Evolutionary conservation across 2,329 filamentous ascomycete species (phyloP), one percentile per base, ranked within the genome.

Genomic region (Aspergillaceae sp.): DNA sequence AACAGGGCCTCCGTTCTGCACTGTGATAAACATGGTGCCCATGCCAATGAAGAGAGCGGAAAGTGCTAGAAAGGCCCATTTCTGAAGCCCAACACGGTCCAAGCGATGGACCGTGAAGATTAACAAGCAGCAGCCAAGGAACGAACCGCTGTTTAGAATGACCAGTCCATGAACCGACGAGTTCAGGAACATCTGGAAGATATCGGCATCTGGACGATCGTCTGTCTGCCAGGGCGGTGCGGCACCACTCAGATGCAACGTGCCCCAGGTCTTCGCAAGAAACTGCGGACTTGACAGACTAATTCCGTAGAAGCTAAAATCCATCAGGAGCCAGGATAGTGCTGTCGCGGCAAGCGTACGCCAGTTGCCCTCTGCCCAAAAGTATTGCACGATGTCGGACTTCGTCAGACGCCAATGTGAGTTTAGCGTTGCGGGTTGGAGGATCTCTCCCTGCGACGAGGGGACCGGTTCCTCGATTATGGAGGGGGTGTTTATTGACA

Each of bases 281-380:
- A 67, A 69, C 42, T 69, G 66, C 2, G 68, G 67, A 29, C 59
- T 68, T 0, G 67, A 69, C 4, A 79, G 65, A 3, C 73, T 73
- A 46, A 79, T 74, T 2, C 76, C 77, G 49, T 78, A 79, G 51
- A 79, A 79, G 9, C 74, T 74, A n/a, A 79, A 69, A 46, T 80
- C 77, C 7, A 80, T 65, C 4, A 77, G 69, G 32, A 78, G 71
- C 76, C 76, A 79, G 19, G 72, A 70, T 28, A 72, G 59, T 1
- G 74, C 68, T 1, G 74, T 76, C n/a, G 65, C 66, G 8, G 63
- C 59, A n/a, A 72, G 53, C 8, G 63, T 66, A 33, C 62, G 62
- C 68, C 68, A 70, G 50, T 71, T 71, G 2, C 66, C 64, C 42
- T 71, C 68, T 0, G 51, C 61, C 64, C 66, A 68, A 51, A 72